Evolutionary conservation across 176 grass and related monocot genomes (phyloP).

Genomic region (Aegilops umbellulata): DNA sequence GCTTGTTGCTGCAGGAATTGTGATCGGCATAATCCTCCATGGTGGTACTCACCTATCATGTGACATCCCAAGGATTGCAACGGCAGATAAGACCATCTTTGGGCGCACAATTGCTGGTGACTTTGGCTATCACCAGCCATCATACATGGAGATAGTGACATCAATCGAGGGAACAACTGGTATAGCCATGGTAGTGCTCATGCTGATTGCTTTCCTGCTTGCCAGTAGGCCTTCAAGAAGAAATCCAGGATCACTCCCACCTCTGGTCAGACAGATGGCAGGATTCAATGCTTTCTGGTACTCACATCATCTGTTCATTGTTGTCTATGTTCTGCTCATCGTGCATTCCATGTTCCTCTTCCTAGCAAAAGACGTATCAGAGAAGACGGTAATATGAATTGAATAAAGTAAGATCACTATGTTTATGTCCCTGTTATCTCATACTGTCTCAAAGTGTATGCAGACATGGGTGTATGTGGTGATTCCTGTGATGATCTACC

Average conservation of each 20-base stretch:
- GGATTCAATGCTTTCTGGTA: conserved; percentile 82
- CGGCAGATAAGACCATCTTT: conserved; percentile 45
- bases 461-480: conserved; percentile 80
- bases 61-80: conserved; percentile 62
- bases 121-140: conserved; percentile 56
- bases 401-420: not conserved
- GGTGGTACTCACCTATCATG: conserved; percentile 48
- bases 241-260: conserved; percentile 35
- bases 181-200: conserved; percentile 64
- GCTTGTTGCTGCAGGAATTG: conserved; percentile 54
- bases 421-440: not conserved
- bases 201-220: conserved; percentile 55
- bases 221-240: conserved; percentile 52
- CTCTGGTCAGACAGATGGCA: conserved; percentile 28
- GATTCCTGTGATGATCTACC: conserved; percentile 55
- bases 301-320: conserved; percentile 58
- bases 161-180: conserved; percentile 61
- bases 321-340: conserved; percentile 62
- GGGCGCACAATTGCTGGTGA: conserved; percentile 35
- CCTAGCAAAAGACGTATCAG: conserved; percentile 44
- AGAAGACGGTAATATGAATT: conserved; percentile 61
- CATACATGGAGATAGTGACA: conserved; percentile 56
- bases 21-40: conserved; percentile 63
- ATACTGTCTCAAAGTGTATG: not conserved
- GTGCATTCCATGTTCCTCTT: conserved; percentile 77